Percentiles rank a stretch among this genome's conserved stretches.
These are phyloP conservation scores for Trichoderma endophyticum DNA, from an alignment of 2,329 filamentous ascomycete genomes.

Conservation along the genomic window DNA sequence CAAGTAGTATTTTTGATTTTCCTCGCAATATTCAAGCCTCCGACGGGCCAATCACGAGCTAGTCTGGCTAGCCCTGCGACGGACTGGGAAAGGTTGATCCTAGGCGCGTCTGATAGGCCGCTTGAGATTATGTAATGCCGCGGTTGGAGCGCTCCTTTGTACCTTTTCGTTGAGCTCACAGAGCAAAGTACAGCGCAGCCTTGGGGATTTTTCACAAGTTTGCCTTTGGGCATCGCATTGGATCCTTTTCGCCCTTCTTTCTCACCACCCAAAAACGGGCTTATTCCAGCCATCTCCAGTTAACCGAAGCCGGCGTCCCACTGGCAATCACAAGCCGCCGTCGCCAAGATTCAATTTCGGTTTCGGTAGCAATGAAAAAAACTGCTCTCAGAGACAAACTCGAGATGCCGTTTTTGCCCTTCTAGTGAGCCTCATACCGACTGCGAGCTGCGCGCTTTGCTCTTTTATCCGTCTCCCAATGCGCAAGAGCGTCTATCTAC, in stretches of 20 bases:
- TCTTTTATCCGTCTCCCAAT: neutral
- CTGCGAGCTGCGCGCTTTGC: neutral
- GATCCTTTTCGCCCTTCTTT: slow-evolving; percentile 5
- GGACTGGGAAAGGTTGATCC: neutral
- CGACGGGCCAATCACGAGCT: slow-evolving; percentile 15
- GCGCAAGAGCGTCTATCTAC: neutral
- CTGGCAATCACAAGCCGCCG: neutral
- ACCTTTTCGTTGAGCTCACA: neutral
- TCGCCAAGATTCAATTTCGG: neutral
- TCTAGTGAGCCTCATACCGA: neutral
- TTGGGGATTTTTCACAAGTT: neutral
- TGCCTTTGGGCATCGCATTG: neutral
- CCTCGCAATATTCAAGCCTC: slow-evolving; percentile 11
- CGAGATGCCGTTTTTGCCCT: neutral
- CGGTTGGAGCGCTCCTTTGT: neutral
- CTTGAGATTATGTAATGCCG: neutral
- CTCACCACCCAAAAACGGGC: slow-evolving; percentile 12
- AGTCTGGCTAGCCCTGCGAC: slow-evolving; percentile 14
- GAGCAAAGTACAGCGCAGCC: neutral
- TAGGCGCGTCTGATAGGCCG: neutral
- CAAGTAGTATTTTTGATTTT: neutral
- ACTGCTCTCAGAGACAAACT: neutral
- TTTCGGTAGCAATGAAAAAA: neutral
- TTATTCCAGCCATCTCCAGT: slow-evolving; percentile 12
- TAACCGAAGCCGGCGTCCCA: slow-evolving; percentile 12